Conservation (phyloP, 495 filamentous ascomycete genomes). For the Parathielavia appendiculata region DNA sequence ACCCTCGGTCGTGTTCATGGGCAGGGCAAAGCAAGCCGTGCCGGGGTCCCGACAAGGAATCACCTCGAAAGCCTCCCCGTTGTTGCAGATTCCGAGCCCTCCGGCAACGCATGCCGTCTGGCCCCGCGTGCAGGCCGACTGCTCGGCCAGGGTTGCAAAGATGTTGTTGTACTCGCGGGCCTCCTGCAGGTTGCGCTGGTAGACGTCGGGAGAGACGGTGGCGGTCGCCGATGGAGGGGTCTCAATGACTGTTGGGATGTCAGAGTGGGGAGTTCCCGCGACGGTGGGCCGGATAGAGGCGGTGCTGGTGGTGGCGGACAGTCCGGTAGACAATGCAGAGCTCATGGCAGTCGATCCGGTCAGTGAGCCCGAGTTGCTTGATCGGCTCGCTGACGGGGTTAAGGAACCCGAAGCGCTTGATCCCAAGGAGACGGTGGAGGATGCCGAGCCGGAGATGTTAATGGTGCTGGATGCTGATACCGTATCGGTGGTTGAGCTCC, state of each 20-base stretch:
- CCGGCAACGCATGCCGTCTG: constrained; percentile 43
- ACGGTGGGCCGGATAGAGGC: background rate
- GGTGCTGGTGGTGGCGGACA: background rate
- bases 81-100: constrained; percentile 30
- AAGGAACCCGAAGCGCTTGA: background rate
- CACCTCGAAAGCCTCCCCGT: constrained; percentile 30
- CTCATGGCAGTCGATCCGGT: background rate
- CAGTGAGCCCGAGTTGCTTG: too few relatives aligned
- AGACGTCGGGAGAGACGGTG: constrained; percentile 34
- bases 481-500: background rate
- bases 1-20: constrained; percentile 36
- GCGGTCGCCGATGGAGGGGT: constrained; percentile 29
- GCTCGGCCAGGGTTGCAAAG: constrained; percentile 34
- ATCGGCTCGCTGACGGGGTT: background rate
- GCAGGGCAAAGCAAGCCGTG: constrained; percentile 39
- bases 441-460: background rate
- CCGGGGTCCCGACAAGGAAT: constrained; percentile 24
- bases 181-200: constrained; percentile 32
- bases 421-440: background rate
- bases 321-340: background rate
- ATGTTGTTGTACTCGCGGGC: constrained; percentile 38
- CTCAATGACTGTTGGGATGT: constrained; percentile 38
- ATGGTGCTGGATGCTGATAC: background rate
- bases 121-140: constrained; percentile 33
- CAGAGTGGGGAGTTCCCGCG: constrained; percentile 28